These are phyloP conservation scores for Inga leiocalycina DNA, from an alignment of 306 rosid genomes.

Conservation along the genomic window DNA sequence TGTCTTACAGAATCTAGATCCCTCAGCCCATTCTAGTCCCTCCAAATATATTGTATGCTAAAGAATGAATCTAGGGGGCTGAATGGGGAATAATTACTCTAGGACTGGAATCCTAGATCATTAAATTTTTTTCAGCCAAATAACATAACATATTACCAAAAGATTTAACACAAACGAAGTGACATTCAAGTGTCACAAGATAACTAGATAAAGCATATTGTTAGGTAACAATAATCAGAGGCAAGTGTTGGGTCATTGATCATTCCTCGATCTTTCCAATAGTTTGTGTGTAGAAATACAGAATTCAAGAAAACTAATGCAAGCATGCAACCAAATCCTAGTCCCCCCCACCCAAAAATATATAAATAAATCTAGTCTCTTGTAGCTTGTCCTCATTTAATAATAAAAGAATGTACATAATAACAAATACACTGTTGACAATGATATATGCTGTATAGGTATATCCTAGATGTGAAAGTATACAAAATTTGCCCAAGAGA, in stretches of 20 bases:
- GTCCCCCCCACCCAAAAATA: neutral
- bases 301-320: neutral
- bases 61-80: neutral
- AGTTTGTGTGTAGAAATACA: neutral
- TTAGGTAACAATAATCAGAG: slow-evolving; percentile 10
- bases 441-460: neutral
- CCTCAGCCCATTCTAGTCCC: neutral
- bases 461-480: neutral
- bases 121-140: neutral
- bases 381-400: neutral
- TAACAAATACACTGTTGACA: neutral
- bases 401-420: neutral
- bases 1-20: slow-evolving; percentile 1
- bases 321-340: neutral
- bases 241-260: neutral
- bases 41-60: neutral
- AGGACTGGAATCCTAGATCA: slow-evolving; percentile 9
- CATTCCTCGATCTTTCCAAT: neutral
- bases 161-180: slow-evolving; percentile 2
- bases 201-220: neutral
- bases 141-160: neutral
- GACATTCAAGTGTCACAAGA: slow-evolving; percentile 8
- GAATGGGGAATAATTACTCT: neutral
- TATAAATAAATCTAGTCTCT: neutral
- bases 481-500: neutral